phyloP scores from a whole-genome alignment of 2,329 filamentous ascomycete species.

The Claviceps paspali region DNA sequence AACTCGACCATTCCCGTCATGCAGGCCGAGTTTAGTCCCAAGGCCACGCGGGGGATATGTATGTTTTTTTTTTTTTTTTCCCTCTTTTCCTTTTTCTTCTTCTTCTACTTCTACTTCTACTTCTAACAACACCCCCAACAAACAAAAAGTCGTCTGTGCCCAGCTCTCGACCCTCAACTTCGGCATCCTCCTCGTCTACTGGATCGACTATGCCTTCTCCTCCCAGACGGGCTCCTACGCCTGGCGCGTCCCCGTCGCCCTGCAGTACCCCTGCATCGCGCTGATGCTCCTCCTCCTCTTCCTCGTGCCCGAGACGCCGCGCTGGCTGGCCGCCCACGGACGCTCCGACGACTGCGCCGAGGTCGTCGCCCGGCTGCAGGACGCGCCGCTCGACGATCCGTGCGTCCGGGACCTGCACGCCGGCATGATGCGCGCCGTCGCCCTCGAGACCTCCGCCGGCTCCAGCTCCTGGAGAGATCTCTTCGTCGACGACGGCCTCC shows the following conservation, averaged over 20 bases:
- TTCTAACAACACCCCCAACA: not conserved
- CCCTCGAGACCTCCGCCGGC: not conserved
- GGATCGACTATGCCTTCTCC: constrained; percentile 29
- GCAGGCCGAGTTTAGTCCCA: constrained; percentile 27
- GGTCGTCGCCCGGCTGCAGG: constrained; percentile 12
- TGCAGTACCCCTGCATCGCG: constrained; percentile 25
- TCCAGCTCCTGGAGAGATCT: constrained; percentile 19
- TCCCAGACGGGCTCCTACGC: constrained; percentile 16
- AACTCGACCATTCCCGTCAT: constrained; percentile 15
- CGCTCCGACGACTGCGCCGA: constrained; percentile 20
- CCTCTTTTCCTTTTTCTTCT: not conserved
- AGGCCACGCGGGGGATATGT: constrained; percentile 21
- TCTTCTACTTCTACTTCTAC: not conserved
- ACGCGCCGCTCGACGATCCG: not conserved
- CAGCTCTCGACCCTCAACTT: constrained; percentile 32
- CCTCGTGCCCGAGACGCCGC: constrained; percentile 27
- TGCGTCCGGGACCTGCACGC: not conserved
- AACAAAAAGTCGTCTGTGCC: constrained; percentile 29
- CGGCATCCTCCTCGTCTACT: constrained; percentile 28
- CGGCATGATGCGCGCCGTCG: not conserved
- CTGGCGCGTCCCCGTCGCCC: constrained; percentile 25
- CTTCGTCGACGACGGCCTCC: constrained; percentile 17
- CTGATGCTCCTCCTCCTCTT: constrained; percentile 22
- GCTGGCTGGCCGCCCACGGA: constrained; percentile 26
- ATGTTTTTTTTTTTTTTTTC: constrained; percentile 3